These are phyloP conservation scores for Taphrina pruni DNA, from an alignment of 1,139 yeast species.

Conservation along the genomic window DNA sequence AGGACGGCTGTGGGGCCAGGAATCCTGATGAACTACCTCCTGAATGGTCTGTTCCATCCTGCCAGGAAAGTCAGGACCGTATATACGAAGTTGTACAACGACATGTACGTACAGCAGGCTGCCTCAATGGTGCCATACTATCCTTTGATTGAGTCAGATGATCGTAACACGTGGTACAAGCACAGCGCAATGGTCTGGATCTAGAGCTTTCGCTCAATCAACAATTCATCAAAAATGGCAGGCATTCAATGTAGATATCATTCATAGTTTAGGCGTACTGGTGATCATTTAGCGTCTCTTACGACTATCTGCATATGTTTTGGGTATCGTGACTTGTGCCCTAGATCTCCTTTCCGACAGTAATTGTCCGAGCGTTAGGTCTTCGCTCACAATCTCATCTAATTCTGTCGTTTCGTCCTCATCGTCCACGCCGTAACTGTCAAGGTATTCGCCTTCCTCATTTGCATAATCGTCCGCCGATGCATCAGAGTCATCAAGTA, in stretches of 20 bases:
- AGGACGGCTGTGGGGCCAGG: constrained; percentile 80
- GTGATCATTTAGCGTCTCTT: not conserved
- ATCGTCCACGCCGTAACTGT: constrained; percentile 34
- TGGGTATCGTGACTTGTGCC: not conserved
- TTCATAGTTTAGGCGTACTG: not conserved
- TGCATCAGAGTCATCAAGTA: constrained; percentile 9
- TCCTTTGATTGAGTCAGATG: constrained; percentile 61
- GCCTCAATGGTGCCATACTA: constrained; percentile 84
- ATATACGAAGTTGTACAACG: constrained; percentile 84
- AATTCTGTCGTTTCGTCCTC: constrained; percentile 12
- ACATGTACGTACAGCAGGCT: constrained; percentile 72
- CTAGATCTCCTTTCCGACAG: not conserved
- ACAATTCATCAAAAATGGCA: too few relatives aligned
- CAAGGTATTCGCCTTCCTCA: constrained; percentile 33
- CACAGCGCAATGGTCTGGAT: constrained; percentile 38
- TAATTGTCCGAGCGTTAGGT: constrained; percentile 21
- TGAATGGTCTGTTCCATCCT: constrained; percentile 71
- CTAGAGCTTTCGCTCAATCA: not conserved
- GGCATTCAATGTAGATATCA: not conserved
- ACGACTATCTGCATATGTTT: constrained; percentile 2
- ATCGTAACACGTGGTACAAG: constrained; percentile 35
- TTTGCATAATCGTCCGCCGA: constrained; percentile 23
- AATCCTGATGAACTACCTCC: constrained; percentile 68
- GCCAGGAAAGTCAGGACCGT: constrained; percentile 83
- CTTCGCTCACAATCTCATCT: constrained; percentile 20